phyloP scores from a whole-genome alignment of 768 basidiomycete genomes.

The Tricholoma saponaceum region DNA sequence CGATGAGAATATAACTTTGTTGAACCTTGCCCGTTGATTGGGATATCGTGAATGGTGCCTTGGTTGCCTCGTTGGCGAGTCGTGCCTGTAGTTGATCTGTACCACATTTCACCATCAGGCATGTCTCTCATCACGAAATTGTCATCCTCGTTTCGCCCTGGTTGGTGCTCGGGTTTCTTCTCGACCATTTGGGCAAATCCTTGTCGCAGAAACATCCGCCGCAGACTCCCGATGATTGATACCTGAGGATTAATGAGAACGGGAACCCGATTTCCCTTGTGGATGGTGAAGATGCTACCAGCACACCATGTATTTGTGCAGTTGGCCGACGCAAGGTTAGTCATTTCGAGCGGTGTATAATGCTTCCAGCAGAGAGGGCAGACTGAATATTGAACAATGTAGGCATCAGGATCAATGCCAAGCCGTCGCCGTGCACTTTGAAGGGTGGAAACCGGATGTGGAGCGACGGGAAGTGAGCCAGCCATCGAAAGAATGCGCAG shows the following conservation, averaged over 20 bases:
- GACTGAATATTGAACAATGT: background rate
- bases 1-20: slow-evolving; percentile 1
- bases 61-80: background rate
- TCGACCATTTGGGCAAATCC: background rate
- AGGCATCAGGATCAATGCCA: slow-evolving; percentile 2
- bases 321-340: background rate
- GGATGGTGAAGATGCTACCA: background rate
- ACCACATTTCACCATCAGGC: background rate
- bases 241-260: slow-evolving; percentile 3
- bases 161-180: background rate
- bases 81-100: background rate
- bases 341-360: background rate
- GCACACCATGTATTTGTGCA: background rate
- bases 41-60: background rate
- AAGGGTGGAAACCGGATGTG: slow-evolving; percentile 15
- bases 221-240: slow-evolving; percentile 3
- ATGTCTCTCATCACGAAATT: background rate
- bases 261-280: background rate
- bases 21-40: background rate
- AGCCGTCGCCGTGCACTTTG: slow-evolving; percentile 5
- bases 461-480: slow-evolving; percentile 6
- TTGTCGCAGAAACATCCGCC: slow-evolving; percentile 6
- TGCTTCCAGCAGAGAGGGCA: slow-evolving; percentile 8
- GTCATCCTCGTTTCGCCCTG: background rate
- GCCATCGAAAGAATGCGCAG: slow-evolving; percentile 6